A percentile compares a stretch with the other conserved stretches of the same genome.
Conservation (phyloP, 2,329 filamentous ascomycete genomes). For the Mollisia scopiformis region DNA sequence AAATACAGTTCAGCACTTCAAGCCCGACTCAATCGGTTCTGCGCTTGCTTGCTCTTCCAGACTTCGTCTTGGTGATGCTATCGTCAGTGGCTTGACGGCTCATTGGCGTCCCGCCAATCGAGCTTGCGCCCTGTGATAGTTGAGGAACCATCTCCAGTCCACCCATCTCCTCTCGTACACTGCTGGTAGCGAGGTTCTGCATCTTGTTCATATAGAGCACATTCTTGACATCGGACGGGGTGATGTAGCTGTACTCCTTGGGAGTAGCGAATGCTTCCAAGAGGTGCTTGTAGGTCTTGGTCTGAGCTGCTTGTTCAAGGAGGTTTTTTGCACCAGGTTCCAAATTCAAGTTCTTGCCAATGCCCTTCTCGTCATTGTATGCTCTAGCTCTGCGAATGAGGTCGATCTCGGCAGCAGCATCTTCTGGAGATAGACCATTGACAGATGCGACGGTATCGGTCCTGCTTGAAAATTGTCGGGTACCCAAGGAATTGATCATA, state of each 20-base stretch:
- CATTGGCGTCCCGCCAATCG: conserved; percentile 16
- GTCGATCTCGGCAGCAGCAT: conserved; percentile 33
- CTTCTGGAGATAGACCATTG: conserved; percentile 27
- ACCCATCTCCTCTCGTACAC: conserved; percentile 21
- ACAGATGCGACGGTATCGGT: conserved; percentile 16
- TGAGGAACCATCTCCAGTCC: conserved; percentile 23
- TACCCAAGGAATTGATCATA: conserved; percentile 11
- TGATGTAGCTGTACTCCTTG: conserved; percentile 1
- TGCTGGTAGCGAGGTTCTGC: conserved; percentile 6
- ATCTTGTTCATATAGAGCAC: background rate
- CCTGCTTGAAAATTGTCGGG: conserved; percentile 5
- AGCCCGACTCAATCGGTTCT: background rate
- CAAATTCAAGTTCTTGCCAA: conserved; percentile 34
- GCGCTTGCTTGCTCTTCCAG: background rate
- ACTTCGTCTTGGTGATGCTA: conserved; percentile 1
- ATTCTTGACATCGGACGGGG: background rate
- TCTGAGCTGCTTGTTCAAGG: conserved; percentile 27
- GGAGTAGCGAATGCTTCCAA: background rate
- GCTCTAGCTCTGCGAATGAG: conserved; percentile 31
- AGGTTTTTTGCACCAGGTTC: conserved; percentile 32
- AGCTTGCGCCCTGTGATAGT: conserved; percentile 13
- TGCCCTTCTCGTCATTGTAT: conserved; percentile 34
- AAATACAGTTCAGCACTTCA: background rate
- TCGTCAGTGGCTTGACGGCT: conserved; percentile 18
- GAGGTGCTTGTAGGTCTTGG: conserved; percentile 22